Evolutionary conservation across 805 yeast genomes (phyloP), one percentile per base, ranked within the genome.

Genomic region (Candida rishiriensis): DNA sequence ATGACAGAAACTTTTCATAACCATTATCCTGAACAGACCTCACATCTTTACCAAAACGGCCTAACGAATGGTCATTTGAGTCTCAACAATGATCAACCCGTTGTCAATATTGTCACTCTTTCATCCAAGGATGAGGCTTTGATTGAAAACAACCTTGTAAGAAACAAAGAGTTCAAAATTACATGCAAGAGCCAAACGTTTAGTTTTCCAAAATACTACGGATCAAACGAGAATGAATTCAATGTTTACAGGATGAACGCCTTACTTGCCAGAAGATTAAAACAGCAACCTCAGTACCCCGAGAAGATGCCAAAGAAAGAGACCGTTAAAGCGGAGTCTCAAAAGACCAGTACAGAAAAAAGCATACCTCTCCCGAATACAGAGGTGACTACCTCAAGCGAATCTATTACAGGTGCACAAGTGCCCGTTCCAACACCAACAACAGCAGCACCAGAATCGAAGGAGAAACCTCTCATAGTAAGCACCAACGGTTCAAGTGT

Each of bases 141-240:
- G 53, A 67, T 37, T 66, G 70, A 39, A 21, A 46, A 50, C 5
- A 51, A 38, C 32, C 42, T 57, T 18, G 39, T 38, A 41, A 53
- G 50, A 38, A 56, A 52, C 36, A 50, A 53, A 17, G 40, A 42
- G 4, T 49, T 52, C 26, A 38, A 36, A 21, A 38, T 60, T 29
- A 36, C 42, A 9, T 41, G 53, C 36, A 52, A 51, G 39, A 52
- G 57, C 10, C 38, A 40, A 16, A 31, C 44, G n/a, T 39, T 48
- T 15, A 48, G 35, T 9, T 55, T 65, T 31, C 69, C 69, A 10
- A 40, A 57, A 31, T 65, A 56, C 44, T 59, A 63, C 41, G 68
- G 67, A 32, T 61, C 67, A 7, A 50, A 54, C 29, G 66, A 60
- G 43, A 52, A 52, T 10, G 68, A 61, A 38, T 61, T 63, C 41